These are phyloP conservation scores for Haplosporangium gracile DNA, from an alignment of 192 early-diverging fungal species.

Conservation along the genomic window DNA sequence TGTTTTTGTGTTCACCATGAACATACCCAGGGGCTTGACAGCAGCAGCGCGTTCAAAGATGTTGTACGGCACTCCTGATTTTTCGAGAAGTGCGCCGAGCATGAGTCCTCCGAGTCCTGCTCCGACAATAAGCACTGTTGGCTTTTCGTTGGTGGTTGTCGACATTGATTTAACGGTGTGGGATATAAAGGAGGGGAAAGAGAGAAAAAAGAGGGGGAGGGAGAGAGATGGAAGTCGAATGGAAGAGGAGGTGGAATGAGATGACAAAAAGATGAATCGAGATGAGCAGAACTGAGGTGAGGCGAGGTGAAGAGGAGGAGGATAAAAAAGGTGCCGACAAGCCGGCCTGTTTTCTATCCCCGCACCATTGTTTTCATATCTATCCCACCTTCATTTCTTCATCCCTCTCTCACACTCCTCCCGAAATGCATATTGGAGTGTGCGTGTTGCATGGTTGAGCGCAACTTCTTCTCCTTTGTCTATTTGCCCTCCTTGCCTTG, in stretches of 20 bases:
- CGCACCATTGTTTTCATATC: too few relatives aligned
- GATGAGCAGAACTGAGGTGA: background rate
- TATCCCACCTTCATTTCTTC: too few relatives aligned
- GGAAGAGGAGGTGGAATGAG: background rate
- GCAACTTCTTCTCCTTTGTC: too few relatives aligned
- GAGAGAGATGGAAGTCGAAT: background rate
- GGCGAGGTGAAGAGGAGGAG: too few relatives aligned
- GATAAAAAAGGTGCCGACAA: too few relatives aligned
- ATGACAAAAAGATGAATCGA: background rate
- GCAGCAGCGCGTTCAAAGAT: conserved; percentile 25
- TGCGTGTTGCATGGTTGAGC: too few relatives aligned
- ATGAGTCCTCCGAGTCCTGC: conserved; percentile 27
- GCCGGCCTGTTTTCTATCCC: too few relatives aligned
- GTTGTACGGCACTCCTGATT: conserved; percentile 12
- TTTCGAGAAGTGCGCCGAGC: conserved; percentile 21
- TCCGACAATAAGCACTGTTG: conserved; percentile 10
- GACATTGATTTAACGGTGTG: background rate
- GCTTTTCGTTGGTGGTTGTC: background rate
- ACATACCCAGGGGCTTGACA: conserved; percentile 29
- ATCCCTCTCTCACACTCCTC: too few relatives aligned
- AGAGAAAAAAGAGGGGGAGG: background rate
- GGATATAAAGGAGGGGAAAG: background rate
- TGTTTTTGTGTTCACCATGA: background rate
- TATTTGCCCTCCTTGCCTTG: too few relatives aligned
- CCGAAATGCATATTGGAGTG: too few relatives aligned